These are phyloP conservation scores for Microglena sp. DNA, from an alignment of 139 green algal genomes.

Conservation along the genomic window DNA sequence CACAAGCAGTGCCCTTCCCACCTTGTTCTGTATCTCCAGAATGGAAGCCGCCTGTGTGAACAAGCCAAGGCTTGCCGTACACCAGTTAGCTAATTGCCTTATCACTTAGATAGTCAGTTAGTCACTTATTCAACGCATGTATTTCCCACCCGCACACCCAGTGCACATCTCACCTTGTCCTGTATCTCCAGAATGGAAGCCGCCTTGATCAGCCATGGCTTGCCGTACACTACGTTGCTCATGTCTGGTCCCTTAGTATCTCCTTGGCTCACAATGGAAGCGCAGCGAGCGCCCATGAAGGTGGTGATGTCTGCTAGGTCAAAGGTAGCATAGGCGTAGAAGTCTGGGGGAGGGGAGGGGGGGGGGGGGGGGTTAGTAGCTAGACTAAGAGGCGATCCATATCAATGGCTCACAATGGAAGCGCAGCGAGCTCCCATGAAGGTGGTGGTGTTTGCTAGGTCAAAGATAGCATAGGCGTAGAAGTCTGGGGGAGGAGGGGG, in stretches of 20 bases:
- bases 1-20: too few relatives aligned
- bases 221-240: constrained; percentile 17
- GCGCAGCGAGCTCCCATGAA: constrained; percentile 17
- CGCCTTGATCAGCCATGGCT: constrained; percentile 14
- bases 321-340: constrained; percentile 21
- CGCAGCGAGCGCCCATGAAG: constrained; percentile 16
- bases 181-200: not conserved
- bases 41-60: not conserved
- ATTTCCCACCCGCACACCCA: too few relatives aligned
- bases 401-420: constrained; percentile 11
- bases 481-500: too few relatives aligned
- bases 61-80: constrained; percentile 18
- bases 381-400: too few relatives aligned
- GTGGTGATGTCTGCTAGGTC: constrained; percentile 25
- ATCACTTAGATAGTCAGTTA: too few relatives aligned
- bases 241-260: constrained; percentile 9
- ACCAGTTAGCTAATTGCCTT: constrained; percentile 22
- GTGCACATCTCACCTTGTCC: too few relatives aligned
- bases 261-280: constrained; percentile 12
- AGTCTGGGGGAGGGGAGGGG: too few relatives aligned
- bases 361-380: too few relatives aligned
- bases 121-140: too few relatives aligned
- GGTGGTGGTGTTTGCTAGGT: constrained; percentile 22
- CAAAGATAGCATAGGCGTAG: constrained; percentile 22
- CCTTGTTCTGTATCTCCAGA: not conserved